Evolutionary conservation across 306 rosid species (phyloP), one percentile per base, ranked within the genome.

Genomic region (Sicyos baderoa): DNA sequence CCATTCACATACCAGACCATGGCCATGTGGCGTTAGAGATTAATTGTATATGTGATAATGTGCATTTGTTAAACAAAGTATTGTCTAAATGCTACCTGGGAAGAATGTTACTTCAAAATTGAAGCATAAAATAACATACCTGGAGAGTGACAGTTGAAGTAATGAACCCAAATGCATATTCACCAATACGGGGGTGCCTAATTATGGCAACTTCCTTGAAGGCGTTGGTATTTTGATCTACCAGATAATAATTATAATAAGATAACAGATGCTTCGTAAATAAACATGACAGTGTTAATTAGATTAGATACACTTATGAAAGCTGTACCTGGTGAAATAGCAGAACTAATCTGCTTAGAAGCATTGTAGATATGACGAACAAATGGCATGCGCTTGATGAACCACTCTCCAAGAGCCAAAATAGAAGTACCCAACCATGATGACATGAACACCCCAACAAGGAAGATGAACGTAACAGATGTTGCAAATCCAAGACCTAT

Each of bases 391-490:
- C 86, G 80, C 82, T 90, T 90, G 76, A 90, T 90, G 73, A 88
- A 86, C 97, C 97, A 90, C 85, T 90, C 97, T 42, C 97, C 97
- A 73, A 90, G 97, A 60, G 85, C 83, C 75, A 90, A 76, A 72
- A 90, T 95, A 81, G 97, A 90, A 67, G 97, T 85, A 68, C 97
- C 97, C 91, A 90, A 75, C 97, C 97, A 90, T 52, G 97, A 90
- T 71, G 97, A 90, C 97, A 90, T 90, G 86, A 90, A 86, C 75
- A 90, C 92, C 82, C 97, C 97, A 11, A 90, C 84, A 82, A 90
- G 42, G 86, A 90, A 90, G 83, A 90, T 88, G 83, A 90, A 90
- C 10, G 88, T 81, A 65, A 90, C 84, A 70, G 97, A 90, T 78
- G 97, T 90, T 70, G 88, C 78, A 63, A 90, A 90, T 76, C 97